phyloP scores from a whole-genome alignment of 2,329 filamentous ascomycete genomes.

The Beauveria rudraprayagi region DNA sequence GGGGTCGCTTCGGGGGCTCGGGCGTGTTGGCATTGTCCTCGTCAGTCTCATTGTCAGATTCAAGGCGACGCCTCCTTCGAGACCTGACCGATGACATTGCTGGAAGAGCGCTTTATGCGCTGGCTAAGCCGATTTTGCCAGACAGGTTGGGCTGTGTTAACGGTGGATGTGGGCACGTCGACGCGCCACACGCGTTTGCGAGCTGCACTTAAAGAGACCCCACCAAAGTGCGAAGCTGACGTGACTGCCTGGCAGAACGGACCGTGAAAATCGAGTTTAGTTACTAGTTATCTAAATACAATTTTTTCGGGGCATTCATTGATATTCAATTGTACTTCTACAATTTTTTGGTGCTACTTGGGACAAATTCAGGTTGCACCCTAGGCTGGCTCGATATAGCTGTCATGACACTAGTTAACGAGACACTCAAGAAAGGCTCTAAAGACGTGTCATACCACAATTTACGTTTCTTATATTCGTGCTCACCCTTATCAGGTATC shows the following conservation, averaged over 20 bases:
- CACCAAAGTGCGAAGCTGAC: background rate
- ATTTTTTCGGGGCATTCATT: too few species aligned
- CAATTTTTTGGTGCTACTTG: too few species aligned
- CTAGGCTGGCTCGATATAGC: too few species aligned
- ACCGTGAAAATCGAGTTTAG: background rate
- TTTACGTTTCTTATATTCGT: too few species aligned
- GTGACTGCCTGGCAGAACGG: background rate
- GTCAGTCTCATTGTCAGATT: conserved; percentile 31
- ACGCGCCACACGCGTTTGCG: conserved; percentile 7
- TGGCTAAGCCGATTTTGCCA: background rate
- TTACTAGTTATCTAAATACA: too few species aligned
- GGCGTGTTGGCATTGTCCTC: conserved; percentile 21
- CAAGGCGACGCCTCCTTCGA: conserved; percentile 36
- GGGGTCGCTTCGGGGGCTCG: conserved; percentile 29
- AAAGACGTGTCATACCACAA: too few species aligned
- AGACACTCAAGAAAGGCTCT: too few species aligned
- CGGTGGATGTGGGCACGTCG: background rate
- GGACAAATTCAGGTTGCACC: too few species aligned
- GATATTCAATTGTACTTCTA: too few species aligned
- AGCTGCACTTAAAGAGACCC: conserved; percentile 1
- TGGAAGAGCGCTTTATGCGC: background rate
- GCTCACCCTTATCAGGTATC: too few species aligned
- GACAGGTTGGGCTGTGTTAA: background rate
- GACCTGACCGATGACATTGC: conserved; percentile 23
- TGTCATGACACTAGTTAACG: too few species aligned